Evolutionary conservation across 768 basidiomycete genomes (phyloP), one percentile per base, ranked within the genome.

Genomic region (Suillus tomentosus): DNA sequence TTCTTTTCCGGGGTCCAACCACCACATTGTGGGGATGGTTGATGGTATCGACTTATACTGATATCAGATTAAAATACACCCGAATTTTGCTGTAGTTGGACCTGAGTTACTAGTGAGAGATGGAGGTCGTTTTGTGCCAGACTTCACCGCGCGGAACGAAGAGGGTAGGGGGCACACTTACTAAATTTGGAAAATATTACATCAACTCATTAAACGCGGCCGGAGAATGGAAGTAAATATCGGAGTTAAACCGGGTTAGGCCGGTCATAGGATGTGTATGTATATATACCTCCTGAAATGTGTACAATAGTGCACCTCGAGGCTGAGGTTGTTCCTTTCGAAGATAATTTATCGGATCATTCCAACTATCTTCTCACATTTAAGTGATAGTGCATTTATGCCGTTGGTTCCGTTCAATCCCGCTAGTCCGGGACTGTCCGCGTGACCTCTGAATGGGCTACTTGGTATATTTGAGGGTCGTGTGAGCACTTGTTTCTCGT

Each of bases 1-100:
- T 76, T 94, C 92, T 74, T 92, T 93, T 62, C 90, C 91, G 60
- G 92, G 92, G 76, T 93, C 90, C 45, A 90, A 79, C 90, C 91
- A 94, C 92, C 92, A 94, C 90, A 92, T 92, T 67, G 67, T 72
- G 78, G 72, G 58, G 50, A 66, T 37, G 17, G 27, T 64, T 39
- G 39, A 67, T 37, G 24, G 39, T 64, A 48, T 37, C 45, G 39
- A 58, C 5, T 58, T 58, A 58, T 58, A 24, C 19, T 37, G 36
- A 37, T 37, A 37, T 37, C 36, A 1, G 31, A 31, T 31, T 31
- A 31, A 1, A 31, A 31, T 37, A 37, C 10, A 37, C 36, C 8
- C 11, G 36, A 37, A 8, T 37, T 10, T 10, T 39, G 8, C 2
- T 57, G 55, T 57, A 24, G 57, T 31, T 24, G 10, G 40, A 42